Percentiles rank a stretch among this genome's conserved stretches.
phyloP scores from a whole-genome alignment of 2,329 filamentous ascomycete species.

The Fusarium abutilonis region DNA sequence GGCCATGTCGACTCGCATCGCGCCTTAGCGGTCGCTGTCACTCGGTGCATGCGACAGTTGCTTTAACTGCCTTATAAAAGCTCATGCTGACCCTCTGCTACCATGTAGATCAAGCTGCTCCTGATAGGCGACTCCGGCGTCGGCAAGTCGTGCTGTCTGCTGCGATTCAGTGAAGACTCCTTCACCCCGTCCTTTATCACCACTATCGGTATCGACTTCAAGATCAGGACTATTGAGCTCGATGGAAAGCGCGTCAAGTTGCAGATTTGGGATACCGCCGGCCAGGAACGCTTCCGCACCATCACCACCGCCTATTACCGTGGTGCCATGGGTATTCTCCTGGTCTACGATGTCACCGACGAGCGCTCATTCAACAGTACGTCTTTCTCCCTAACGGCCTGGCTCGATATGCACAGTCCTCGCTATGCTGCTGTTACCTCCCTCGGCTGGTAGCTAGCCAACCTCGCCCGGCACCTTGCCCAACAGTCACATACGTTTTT shows the following conservation, averaged over 20 bases:
- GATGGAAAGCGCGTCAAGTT: constrained; percentile 99
- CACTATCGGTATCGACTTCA: constrained; percentile 99
- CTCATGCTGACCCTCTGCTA: constrained; percentile 24
- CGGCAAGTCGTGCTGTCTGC: constrained; percentile 95
- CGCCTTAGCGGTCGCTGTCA: constrained; percentile 2
- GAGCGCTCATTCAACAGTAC: constrained; percentile 94
- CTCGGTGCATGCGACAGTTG: constrained; percentile 3
- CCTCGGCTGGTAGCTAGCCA: neutral
- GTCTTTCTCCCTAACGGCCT: constrained; percentile 44
- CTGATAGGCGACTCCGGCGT: constrained; percentile 97
- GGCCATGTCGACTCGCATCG: constrained; percentile 6
- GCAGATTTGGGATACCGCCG: constrained; percentile 99
- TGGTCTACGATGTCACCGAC: constrained; percentile 98
- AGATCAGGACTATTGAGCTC: constrained; percentile 98
- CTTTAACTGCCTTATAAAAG: neutral
- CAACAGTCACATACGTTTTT: constrained; percentile 5
- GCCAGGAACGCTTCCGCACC: constrained; percentile 97
- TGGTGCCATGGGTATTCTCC: constrained; percentile 96
- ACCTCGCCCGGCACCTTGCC: constrained; percentile 1
- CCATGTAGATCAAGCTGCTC: constrained; percentile 87
- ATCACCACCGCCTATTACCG: constrained; percentile 99
- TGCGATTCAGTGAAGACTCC: constrained; percentile 96
- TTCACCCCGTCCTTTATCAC: constrained; percentile 99
- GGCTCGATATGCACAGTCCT: neutral
- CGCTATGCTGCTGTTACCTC: constrained; percentile 1